Percentiles rank a stretch among this genome's conserved stretches.
Evolutionary conservation across 306 rosid species (phyloP).

Genomic region (Trifolium repens): DNA sequence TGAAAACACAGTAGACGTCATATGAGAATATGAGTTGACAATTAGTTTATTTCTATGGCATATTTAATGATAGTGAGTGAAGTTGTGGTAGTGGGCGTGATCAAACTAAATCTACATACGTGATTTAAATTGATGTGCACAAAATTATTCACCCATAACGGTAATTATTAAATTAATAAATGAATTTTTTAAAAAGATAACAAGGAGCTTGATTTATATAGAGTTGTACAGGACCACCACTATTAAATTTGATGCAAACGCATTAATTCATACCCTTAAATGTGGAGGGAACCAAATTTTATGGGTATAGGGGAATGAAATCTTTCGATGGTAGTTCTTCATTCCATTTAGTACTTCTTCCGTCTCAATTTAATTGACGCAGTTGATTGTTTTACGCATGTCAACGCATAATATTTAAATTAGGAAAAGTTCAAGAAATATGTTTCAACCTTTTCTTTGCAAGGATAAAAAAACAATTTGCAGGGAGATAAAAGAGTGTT

Average conservation of each 20-base stretch:
- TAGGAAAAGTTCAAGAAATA: too few relatives aligned
- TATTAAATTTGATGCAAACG: not conserved
- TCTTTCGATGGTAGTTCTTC: not conserved
- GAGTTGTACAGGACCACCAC: not conserved
- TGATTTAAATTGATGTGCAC: not conserved
- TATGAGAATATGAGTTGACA: not conserved
- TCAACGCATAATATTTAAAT: too few relatives aligned
- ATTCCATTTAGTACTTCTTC: not conserved
- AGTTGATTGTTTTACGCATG: too few relatives aligned
- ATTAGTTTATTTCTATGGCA: not conserved
- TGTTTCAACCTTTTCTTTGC: too few relatives aligned
- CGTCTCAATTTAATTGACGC: too few relatives aligned
- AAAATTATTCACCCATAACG: not conserved
- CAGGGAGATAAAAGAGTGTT: too few relatives aligned
- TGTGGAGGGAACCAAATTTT: constrained; percentile 9
- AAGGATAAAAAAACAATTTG: too few relatives aligned
- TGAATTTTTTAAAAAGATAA: not conserved
- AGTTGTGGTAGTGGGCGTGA: not conserved
- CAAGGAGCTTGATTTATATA: not conserved
- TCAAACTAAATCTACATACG: not conserved
- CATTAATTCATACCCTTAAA: constrained; percentile 3
- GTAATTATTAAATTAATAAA: not conserved
- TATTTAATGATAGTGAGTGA: constrained; percentile 9
- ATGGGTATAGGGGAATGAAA: not conserved
- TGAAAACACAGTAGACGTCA: not conserved